These are phyloP conservation scores for Saccharomycopsis schoenii DNA, from an alignment of 805 yeast genomes.

Conservation along the genomic window DNA sequence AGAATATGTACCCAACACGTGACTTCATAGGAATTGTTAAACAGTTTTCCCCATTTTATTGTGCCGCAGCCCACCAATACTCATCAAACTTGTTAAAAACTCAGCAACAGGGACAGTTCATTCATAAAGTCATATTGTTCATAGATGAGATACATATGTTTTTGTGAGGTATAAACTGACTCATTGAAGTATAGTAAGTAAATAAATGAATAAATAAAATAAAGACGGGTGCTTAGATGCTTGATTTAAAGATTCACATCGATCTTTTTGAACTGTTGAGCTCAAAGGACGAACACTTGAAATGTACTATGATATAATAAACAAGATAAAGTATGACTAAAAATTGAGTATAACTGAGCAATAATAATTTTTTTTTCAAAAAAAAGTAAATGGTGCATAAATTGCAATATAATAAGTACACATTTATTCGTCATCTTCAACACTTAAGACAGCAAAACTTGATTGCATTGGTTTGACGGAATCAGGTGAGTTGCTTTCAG, in stretches of 20 bases:
- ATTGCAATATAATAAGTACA: background rate
- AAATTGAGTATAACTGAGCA: background rate
- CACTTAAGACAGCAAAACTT: slow-evolving; percentile 39
- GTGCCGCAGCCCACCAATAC: background rate
- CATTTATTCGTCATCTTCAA: slow-evolving; percentile 38
- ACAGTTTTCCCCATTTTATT: too few relatives aligned
- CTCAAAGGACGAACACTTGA: background rate
- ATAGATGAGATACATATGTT: background rate
- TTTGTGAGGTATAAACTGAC: background rate
- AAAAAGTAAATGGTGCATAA: background rate
- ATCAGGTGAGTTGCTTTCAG: slow-evolving; percentile 21
- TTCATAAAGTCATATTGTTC: too few relatives aligned
- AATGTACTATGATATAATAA: slow-evolving; percentile 1
- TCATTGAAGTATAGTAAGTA: background rate
- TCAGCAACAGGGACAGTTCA: too few relatives aligned
- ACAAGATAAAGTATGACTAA: background rate
- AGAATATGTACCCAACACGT: background rate
- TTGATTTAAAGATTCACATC: background rate
- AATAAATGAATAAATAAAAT: background rate
- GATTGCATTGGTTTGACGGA: slow-evolving; percentile 27
- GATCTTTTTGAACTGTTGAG: background rate
- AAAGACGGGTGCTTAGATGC: background rate
- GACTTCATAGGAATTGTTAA: background rate
- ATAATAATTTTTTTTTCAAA: background rate
- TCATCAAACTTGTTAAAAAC: background rate